Base-by-base conservation (phyloP, 495 filamentous ascomycete species). In the Penicillium pulvis region DNA sequence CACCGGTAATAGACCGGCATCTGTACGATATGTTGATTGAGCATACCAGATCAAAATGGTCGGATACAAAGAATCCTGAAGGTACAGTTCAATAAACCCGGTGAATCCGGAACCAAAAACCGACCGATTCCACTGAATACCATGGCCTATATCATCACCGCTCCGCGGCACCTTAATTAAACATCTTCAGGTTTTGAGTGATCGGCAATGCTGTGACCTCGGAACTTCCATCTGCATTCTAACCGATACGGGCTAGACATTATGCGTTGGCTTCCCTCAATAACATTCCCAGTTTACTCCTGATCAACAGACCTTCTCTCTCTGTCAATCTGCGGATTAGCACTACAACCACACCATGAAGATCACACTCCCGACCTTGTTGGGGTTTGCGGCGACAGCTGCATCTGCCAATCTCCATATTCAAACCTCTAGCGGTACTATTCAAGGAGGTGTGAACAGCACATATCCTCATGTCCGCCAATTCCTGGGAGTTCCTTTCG, bases 391-490 rank as follows among this genome's bases (percentile, higher is more conserved):
- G 3, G 16, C 39, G 14, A 17, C 16, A 41, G 39, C 16, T 41
- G 39, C 39, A 41, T 41, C 39, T 17, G 39, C 39, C 14, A 12
- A 41, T 41, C 46, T 48, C 14, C 24, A 31, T 14, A 26, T 48
- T n/a, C 5, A 14, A 8, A 48, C 46, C 16, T 28, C 46, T 7
- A 28, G 23, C 24, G 46, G 46, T 30, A 16, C 10, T n/a, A 12
- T 48, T 1, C 20, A 48, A 8, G 46, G 46, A 14, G 14, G 14
- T 10, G 24, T 48, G 9, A 48, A 48, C 12, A 8, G 14, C 46
- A 48, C 46, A 26, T 26, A n/a, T 28, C 46, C 24, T 10, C 9
- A 48, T 30, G 46, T 48, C 23, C 46, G 46, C 6, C 46, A 48
- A 30, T 48, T 48, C 14, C 14, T 26, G 24, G 46, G 23, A 16